Conservation (phyloP, 2,329 filamentous ascomycete genomes). For the Rhinocladiella mackenziei region DNA sequence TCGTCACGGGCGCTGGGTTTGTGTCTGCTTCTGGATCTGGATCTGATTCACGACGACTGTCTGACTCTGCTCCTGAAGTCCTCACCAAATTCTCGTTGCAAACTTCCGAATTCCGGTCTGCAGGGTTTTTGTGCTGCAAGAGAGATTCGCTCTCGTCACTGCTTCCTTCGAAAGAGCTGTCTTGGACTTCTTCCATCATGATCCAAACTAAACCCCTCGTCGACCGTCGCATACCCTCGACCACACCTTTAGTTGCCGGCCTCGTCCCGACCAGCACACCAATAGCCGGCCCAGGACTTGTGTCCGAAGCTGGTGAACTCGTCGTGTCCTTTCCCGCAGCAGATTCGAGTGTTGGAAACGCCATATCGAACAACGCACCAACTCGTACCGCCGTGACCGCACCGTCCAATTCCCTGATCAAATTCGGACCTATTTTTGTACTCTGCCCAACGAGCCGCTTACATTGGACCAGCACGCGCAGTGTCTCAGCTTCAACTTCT, state of each 20-base stretch:
- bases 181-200: constrained; percentile 36
- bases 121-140: too few species aligned
- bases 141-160: too few species aligned
- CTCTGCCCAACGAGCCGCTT: constrained; percentile 38
- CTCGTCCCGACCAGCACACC: constrained; percentile 67
- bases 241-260: constrained; percentile 72
- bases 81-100: too few species aligned
- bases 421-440: constrained; percentile 41
- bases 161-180: neutral
- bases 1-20: neutral
- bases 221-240: constrained; percentile 66
- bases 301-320: neutral
- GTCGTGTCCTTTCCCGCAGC: too few species aligned
- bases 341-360: too few species aligned
- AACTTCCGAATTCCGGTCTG: too few species aligned
- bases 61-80: neutral
- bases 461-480: constrained; percentile 45
- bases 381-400: constrained; percentile 38
- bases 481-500: constrained; percentile 6
- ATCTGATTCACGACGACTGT: neutral
- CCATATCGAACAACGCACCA: constrained; percentile 6
- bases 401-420: constrained; percentile 54
- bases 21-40: neutral
- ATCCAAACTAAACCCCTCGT: constrained; percentile 66
- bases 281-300: constrained; percentile 38